These are phyloP conservation scores for Colletotrichum brevisporum DNA, from an alignment of 2,329 filamentous ascomycete species.

Conservation along the genomic window DNA sequence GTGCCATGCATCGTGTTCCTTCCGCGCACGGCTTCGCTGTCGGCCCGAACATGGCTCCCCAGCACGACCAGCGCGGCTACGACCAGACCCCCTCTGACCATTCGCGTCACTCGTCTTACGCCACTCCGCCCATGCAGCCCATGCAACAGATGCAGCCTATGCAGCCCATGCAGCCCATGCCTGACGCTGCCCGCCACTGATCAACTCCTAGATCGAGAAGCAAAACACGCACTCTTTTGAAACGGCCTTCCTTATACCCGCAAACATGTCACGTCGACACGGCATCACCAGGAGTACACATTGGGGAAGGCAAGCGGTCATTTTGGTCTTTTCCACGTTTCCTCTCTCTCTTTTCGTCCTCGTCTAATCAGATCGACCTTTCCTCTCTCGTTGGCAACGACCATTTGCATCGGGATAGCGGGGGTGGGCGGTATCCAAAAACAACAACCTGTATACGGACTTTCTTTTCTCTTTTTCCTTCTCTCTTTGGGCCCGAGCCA, in stretches of 20 bases:
- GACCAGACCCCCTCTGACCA: constrained; percentile 34
- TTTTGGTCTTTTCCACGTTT: constrained; percentile 34
- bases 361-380: constrained; percentile 3
- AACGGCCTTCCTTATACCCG: constrained; percentile 35
- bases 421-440: constrained; percentile 4
- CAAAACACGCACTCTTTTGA: constrained; percentile 35
- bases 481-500: constrained; percentile 21
- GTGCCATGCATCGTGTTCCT: constrained; percentile 37
- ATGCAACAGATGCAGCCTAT: constrained; percentile 14
- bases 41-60: constrained; percentile 31
- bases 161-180: constrained; percentile 35
- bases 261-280: constrained; percentile 34
- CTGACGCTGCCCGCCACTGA: constrained; percentile 34
- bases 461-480: constrained; percentile 34
- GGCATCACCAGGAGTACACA: constrained; percentile 37
- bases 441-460: constrained; percentile 18
- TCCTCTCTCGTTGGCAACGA: constrained; percentile 32
- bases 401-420: constrained; percentile 33
- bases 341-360: constrained; percentile 4
- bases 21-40: constrained; percentile 40
- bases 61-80: constrained; percentile 36
- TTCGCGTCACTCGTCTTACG: constrained; percentile 25
- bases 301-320: constrained; percentile 40
- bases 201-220: constrained; percentile 26
- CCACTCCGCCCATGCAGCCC: constrained; percentile 28